Conservation (phyloP, 495 filamentous ascomycete species). For the Neurospora hispaniola region DNA sequence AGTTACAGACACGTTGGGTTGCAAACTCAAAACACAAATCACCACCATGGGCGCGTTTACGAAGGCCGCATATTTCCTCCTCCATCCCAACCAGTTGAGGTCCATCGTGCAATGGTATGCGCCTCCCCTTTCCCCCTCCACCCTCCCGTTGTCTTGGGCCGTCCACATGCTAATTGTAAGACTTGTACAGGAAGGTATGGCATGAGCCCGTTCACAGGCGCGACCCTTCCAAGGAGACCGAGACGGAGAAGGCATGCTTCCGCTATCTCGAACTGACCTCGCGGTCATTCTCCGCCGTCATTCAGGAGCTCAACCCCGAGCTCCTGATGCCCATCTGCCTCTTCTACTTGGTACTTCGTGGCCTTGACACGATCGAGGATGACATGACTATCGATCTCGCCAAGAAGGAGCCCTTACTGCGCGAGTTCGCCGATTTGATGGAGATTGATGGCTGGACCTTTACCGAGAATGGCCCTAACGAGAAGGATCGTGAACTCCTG, state of each 20-base stretch:
- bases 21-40: not conserved
- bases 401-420: conserved; percentile 77
- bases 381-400: conserved; percentile 82
- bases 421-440: conserved; percentile 66
- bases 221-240: conserved; percentile 60
- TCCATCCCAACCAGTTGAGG: conserved; percentile 71
- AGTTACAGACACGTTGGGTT: not conserved
- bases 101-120: conserved; percentile 86
- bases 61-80: conserved; percentile 60
- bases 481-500: conserved; percentile 87
- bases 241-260: conserved; percentile 70
- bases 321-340: conserved; percentile 78
- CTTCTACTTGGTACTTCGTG: conserved; percentile 90
- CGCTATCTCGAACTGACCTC: conserved; percentile 78
- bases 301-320: conserved; percentile 90
- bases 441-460: conserved; percentile 86
- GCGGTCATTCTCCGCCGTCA: conserved; percentile 86
- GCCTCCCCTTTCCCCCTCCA: not conserved
- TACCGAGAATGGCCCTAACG: conserved; percentile 71
- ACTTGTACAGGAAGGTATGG: conserved; percentile 73
- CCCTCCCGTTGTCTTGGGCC: conserved; percentile 9
- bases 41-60: conserved; percentile 32
- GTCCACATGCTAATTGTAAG: conserved; percentile 3
- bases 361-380: conserved; percentile 94
- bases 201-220: conserved; percentile 87